Base-by-base conservation (phyloP, 23 red algal species). In the Gracilaria gracilis region DNA sequence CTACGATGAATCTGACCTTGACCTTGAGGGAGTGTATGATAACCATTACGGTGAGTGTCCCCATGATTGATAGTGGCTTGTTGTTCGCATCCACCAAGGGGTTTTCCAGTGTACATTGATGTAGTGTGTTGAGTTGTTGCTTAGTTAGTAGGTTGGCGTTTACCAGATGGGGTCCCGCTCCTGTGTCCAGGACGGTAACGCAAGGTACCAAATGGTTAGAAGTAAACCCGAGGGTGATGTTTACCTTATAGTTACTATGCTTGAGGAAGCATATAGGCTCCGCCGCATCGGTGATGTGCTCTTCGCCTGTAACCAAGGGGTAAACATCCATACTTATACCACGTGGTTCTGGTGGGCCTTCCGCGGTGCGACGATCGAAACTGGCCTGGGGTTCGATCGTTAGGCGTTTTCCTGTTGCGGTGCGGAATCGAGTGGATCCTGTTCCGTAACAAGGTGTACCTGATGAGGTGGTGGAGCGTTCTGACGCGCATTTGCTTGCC, bases 181-280 rank as follows among this genome's bases (percentile, higher is more conserved):
- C 72, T 8, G 72, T 77, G 40, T 77, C 72, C 29, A 77, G 72
- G 42, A 46, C 42, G 11, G 42, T 46, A 46, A 46, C 42, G 42
- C 42, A 46, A 7, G 42, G 42, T 46, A 46, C 42, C 42, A 46
- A 46, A 46, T 46, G 5, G 42, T 46, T 7, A 46, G 4, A 46
- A 46, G 42, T 46, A 7, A 46, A 46, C 42, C 42, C 42, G 42
- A 46, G 42, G 4, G 42, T 46, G 42, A 46, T 11, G 42, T 58
- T 58, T 58, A 58, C 54, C 8, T 58, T 58, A n/a, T 58, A 58
- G 23, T 58, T 23, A 20, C 54, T 58, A 19, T 58, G 23, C 54
- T 23, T 58, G 54, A 58, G 54, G 54, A n/a, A 58, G 54, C 54
- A 58, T 58, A 58, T 58, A 7, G 54, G 15, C 4, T 23, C 54